Evolutionary conservation across 805 yeast species (phyloP).

Genomic region (Candida parachauliodes): DNA sequence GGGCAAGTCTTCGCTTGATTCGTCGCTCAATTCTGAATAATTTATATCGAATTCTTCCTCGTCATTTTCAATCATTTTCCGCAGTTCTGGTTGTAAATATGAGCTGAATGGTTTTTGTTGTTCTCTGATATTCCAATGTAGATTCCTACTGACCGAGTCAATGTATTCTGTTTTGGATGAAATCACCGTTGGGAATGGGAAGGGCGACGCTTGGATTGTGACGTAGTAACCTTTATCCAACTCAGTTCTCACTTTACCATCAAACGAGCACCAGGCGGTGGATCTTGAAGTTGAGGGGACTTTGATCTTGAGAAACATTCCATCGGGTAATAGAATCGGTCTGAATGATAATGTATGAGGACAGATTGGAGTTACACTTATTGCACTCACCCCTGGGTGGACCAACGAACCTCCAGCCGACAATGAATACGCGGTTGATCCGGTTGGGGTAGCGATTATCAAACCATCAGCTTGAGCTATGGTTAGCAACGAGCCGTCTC

Average conservation of each 20-base stretch:
- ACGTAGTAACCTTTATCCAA: constrained; percentile 80
- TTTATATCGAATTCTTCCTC: constrained; percentile 35
- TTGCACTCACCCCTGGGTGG: constrained; percentile 91
- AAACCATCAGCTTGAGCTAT: constrained; percentile 94
- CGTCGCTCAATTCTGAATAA: constrained; percentile 17
- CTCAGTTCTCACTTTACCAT: constrained; percentile 86
- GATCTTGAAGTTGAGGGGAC: constrained; percentile 78
- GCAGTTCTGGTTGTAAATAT: constrained; percentile 9
- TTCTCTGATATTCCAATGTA: constrained; percentile 93
- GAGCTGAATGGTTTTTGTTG: constrained; percentile 70
- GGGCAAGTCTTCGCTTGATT: constrained; percentile 19
- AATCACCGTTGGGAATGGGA: constrained; percentile 90
- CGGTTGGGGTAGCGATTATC: constrained; percentile 91
- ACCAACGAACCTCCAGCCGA: constrained; percentile 95
- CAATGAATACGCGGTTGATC: constrained; percentile 92
- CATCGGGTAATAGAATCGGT: constrained; percentile 89
- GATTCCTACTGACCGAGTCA: constrained; percentile 77
- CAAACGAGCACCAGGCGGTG: constrained; percentile 96
- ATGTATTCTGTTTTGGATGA: constrained; percentile 72
- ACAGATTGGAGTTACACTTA: constrained; percentile 91
- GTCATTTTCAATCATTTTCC: constrained; percentile 8
- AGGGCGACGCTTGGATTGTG: constrained; percentile 78
- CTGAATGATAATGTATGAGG: constrained; percentile 93
- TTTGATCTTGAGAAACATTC: constrained; percentile 78
- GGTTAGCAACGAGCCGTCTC: constrained; percentile 80